Base-by-base conservation (phyloP, 2,329 filamentous ascomycete species). In the Epichloe bromicola region DNA sequence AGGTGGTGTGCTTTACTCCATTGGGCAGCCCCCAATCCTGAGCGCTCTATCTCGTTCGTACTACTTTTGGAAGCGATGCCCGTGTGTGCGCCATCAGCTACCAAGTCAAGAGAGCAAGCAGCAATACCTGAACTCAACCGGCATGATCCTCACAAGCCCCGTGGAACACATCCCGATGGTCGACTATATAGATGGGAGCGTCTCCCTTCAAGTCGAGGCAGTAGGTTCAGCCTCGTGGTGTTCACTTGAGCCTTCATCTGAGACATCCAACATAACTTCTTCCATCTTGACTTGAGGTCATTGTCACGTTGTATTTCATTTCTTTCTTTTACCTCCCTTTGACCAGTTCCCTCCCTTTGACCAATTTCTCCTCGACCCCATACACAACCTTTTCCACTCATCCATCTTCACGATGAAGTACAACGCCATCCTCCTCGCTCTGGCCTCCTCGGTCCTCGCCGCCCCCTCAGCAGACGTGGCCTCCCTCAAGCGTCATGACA, bases 391-490 rank as follows among this genome's bases (percentile, higher is more conserved):
- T 26, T 26, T 26, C 23, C 23, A 26, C 20, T 23, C 20, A 23
- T 23, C 5, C 5, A 23, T 6, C 43, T 38, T 34, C 54, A 57
- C 33, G 11, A 69, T 69, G 67, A 69, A 67, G 62, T 55, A 65
- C 50, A 50, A 41, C 49, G 10, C 53, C 17, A 11, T 56, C 36
- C 15, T 67, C 33, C 26, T 63, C 42, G 49, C 54, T 1, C 50
- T 66, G 2, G 49, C 57, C 11, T 55, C 61, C 3, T 57, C 46
- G 6, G 63, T 51, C 10, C 46, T 60, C 19, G 63, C 63, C 30
- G 43, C 60, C 0, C 61, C 63, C 26, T 30, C 26, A 0, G 36
- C 48, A 17, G 26, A 34, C 23, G 54, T 26, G 5, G 38, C 48
- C 14, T 26, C 26, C 7, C 26, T 26, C 3, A 55, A 52, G 33